Evolutionary conservation across 495 filamentous ascomycete genomes (phyloP).

Genomic region (Cladorrhinum samala): DNA sequence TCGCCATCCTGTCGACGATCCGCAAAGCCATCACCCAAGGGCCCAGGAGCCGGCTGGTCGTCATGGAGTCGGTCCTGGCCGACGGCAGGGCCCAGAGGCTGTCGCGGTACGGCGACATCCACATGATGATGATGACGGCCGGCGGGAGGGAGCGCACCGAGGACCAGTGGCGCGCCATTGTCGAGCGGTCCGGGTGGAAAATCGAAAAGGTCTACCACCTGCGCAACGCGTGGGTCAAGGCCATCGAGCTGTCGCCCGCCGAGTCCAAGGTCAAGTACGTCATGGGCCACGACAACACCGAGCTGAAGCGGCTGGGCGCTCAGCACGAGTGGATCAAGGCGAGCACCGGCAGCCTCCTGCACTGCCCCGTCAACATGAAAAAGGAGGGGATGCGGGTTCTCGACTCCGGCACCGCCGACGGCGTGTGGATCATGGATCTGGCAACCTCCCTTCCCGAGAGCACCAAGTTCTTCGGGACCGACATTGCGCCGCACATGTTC

Average conservation of each 20-base stretch:
- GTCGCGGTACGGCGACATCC: conserved; percentile 14
- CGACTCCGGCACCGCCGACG: not conserved
- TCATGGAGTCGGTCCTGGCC: conserved; percentile 24
- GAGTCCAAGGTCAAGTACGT: no score
- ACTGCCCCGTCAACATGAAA: not conserved
- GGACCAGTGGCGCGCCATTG: conserved; percentile 10
- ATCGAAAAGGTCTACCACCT: conserved; percentile 11
- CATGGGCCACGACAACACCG: no score
- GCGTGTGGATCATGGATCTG: not conserved
- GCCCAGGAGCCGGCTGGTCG: conserved; percentile 9
- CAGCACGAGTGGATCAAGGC: no score
- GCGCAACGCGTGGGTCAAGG: conserved; percentile 19
- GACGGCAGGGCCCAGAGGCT: conserved; percentile 12
- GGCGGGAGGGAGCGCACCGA: conserved; percentile 9
- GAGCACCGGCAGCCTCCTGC: no score
- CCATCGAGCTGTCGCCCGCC: conserved; percentile 16
- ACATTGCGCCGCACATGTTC: not conserved
- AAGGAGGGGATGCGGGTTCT: not conserved
- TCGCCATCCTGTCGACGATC: conserved; percentile 12
- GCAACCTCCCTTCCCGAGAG: not conserved
- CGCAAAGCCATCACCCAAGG: conserved; percentile 9
- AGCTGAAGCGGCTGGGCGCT: no score
- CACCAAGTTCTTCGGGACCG: not conserved
- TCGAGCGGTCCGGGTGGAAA: conserved; percentile 15
- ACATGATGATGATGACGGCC: conserved; percentile 17